phyloP scores from a whole-genome alignment of 1,284 basidiomycete species.

The Ustilago lituana region DNA sequence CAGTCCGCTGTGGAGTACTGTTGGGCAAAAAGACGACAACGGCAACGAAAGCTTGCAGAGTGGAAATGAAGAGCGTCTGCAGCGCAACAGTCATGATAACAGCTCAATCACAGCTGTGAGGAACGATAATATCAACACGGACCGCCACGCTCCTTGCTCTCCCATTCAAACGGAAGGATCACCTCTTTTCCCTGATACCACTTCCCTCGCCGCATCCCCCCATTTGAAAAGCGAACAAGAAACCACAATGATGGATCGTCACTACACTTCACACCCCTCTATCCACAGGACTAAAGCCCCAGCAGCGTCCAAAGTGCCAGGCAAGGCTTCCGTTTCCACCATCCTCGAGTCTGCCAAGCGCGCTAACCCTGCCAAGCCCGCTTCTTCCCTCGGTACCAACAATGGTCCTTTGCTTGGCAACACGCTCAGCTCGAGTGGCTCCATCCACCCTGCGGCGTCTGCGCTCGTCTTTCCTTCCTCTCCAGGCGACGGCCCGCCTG shows the following conservation, averaged over 20 bases:
- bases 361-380: slow-evolving; percentile 7
- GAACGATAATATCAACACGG: slow-evolving; percentile 21
- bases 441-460: slow-evolving; percentile 1
- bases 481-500: slow-evolving; percentile 25
- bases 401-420: slow-evolving; percentile 26
- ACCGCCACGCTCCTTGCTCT: not conserved
- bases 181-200: not conserved
- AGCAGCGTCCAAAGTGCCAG: slow-evolving; percentile 5
- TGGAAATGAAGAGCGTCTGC: not conserved
- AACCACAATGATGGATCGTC: slow-evolving; percentile 22
- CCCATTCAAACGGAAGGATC: not conserved
- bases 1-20: not conserved
- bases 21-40: slow-evolving; percentile 1
- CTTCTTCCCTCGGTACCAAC: not conserved
- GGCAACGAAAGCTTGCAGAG: not conserved
- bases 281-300: slow-evolving; percentile 8
- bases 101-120: slow-evolving; percentile 38
- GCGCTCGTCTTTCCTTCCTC: slow-evolving; percentile 12
- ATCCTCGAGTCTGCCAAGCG: slow-evolving; percentile 43
- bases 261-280: slow-evolving; percentile 21
- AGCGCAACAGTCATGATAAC: slow-evolving; percentile 23
- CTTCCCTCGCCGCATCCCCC: not conserved
- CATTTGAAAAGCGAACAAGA: not conserved
- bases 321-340: slow-evolving; percentile 33
- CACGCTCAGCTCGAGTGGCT: slow-evolving; percentile 17